phyloP scores from a whole-genome alignment of 2,329 filamentous ascomycete genomes.

The Neonectria coccinea region DNA sequence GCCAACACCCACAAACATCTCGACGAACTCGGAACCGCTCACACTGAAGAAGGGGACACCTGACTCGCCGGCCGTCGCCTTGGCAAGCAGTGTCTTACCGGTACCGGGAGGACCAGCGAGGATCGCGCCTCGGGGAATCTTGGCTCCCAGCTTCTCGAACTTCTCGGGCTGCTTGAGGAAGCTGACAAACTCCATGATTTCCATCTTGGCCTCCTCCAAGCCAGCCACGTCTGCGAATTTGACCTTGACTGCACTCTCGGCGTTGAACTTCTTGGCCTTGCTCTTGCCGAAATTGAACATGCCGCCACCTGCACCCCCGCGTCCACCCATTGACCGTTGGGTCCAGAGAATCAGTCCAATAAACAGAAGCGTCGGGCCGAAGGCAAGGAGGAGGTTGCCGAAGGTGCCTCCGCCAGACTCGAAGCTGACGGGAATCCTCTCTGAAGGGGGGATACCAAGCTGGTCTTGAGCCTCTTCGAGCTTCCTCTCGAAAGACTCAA shows the following conservation, averaged over 20 bases:
- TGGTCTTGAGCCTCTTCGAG: constrained; percentile 90
- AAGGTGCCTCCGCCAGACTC: constrained; percentile 80
- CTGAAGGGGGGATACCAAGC: constrained; percentile 84
- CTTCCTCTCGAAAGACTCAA: constrained; percentile 90
- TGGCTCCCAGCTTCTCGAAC: constrained; percentile 94
- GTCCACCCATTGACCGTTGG: constrained; percentile 78
- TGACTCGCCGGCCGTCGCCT: constrained; percentile 97
- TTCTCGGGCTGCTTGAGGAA: constrained; percentile 94
- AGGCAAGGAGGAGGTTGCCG: constrained; percentile 78
- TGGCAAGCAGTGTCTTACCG: constrained; percentile 96
- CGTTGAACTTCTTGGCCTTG: constrained; percentile 96
- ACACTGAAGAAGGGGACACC: constrained; percentile 98
- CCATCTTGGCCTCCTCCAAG: constrained; percentile 96
- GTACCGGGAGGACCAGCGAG: constrained; percentile 97
- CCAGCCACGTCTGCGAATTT: constrained; percentile 97
- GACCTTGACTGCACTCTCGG: constrained; percentile 94
- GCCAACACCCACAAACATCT: constrained; percentile 99
- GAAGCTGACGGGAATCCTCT: constrained; percentile 94
- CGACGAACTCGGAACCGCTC: constrained; percentile 97
- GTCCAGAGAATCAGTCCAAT: constrained; percentile 86
- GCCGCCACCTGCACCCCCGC: constrained; percentile 74
- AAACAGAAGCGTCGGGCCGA: constrained; percentile 88
- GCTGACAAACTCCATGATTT: constrained; percentile 99
- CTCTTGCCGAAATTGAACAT: constrained; percentile 98
- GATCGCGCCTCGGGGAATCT: constrained; percentile 97